Conservation (phyloP, 176 grass and related monocot genomes). For the Carex cristatella region DNA sequence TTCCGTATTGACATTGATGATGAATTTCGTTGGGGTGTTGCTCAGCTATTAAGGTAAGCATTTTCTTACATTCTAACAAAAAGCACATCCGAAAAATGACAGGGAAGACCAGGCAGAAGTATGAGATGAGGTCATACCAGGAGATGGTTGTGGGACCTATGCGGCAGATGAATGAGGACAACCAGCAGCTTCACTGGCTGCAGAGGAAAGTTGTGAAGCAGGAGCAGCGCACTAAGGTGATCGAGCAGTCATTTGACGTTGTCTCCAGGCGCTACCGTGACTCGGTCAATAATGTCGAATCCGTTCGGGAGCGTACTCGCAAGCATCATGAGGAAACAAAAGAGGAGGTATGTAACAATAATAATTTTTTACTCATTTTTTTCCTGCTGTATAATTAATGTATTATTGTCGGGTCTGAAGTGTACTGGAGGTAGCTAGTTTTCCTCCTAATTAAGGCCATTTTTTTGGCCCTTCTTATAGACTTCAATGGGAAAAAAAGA, state of each 20-base stretch:
- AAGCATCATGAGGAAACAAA: slow-evolving; percentile 65
- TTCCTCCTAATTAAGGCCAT: not conserved
- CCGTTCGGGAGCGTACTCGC: slow-evolving; percentile 42
- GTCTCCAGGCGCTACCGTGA: slow-evolving; percentile 48
- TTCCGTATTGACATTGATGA: not conserved
- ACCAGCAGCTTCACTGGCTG: slow-evolving; percentile 57
- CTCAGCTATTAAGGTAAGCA: slow-evolving; percentile 4
- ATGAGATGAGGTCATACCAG: slow-evolving; percentile 74
- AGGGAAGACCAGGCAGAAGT: slow-evolving; percentile 70
- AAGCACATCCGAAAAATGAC: slow-evolving; percentile 13
- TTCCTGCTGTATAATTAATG: not conserved
- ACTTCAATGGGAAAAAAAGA: not conserved
- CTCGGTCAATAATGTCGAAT: slow-evolving; percentile 37
- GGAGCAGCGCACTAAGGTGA: slow-evolving; percentile 46
- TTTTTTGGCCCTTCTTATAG: not conserved
- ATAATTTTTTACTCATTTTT: not conserved
- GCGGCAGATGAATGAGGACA: slow-evolving; percentile 89
- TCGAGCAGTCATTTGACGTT: slow-evolving; percentile 46
- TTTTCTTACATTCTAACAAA: not conserved
- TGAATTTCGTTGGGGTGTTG: not conserved
- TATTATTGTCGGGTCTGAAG: not conserved
- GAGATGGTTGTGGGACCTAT: slow-evolving; percentile 79
- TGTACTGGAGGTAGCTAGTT: not conserved
- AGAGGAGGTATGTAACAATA: slow-evolving; percentile 47
- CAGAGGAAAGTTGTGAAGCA: slow-evolving; percentile 56